phyloP scores from a whole-genome alignment of 257 asterid species.

The Scutellaria baicalensis region DNA sequence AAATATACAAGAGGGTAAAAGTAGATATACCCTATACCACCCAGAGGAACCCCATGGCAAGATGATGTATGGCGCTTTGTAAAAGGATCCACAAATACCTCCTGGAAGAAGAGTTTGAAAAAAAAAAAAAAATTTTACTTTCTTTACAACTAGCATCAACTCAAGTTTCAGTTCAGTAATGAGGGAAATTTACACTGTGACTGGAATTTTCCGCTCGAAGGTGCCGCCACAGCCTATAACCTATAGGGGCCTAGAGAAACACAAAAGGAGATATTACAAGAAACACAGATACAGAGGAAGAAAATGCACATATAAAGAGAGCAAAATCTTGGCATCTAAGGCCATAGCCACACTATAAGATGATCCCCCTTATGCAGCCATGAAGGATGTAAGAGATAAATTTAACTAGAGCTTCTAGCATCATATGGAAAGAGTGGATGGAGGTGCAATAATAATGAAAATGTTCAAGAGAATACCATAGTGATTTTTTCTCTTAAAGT shows the following conservation, averaged over 20 bases:
- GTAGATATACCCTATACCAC: constrained; percentile 82
- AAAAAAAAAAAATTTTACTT: constrained; percentile 1
- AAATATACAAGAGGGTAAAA: constrained; percentile 5
- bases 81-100: constrained; percentile 76
- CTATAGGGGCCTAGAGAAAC: constrained; percentile 76
- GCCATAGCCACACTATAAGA: neutral
- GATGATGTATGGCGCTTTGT: constrained; percentile 63
- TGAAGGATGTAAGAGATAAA: neutral
- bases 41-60: constrained; percentile 92
- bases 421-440: constrained; percentile 7
- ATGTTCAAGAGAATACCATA: constrained; percentile 50
- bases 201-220: constrained; percentile 46
- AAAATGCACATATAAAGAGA: constrained; percentile 1
- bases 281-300: neutral
- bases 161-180: constrained; percentile 18
- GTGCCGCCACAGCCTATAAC: constrained; percentile 71
- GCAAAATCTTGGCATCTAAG: neutral
- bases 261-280: neutral
- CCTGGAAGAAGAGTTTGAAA: constrained; percentile 47
- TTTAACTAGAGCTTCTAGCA: neutral
- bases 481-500: constrained; percentile 54
- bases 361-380: neutral
- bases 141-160: neutral
- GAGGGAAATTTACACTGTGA: constrained; percentile 28
- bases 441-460: neutral